Conservation (phyloP, 2,329 filamentous ascomycete species). For the Claviceps maximensis region DNA sequence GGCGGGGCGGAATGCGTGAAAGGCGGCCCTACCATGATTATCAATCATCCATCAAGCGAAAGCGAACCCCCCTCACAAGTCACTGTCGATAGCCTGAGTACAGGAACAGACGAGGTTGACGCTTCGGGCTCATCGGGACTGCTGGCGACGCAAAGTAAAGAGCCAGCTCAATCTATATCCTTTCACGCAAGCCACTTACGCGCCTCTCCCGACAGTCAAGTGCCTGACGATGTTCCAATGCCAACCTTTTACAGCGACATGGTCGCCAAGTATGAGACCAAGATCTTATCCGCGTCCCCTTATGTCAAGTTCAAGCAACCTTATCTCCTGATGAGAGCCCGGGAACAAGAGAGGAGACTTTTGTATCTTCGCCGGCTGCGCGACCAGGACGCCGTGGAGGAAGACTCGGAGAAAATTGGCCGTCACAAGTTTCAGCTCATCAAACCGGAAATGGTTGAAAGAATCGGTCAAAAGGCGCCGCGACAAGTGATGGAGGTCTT, state of each 20-base stretch:
- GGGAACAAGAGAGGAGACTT: slow-evolving; percentile 78
- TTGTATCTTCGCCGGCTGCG: slow-evolving; percentile 70
- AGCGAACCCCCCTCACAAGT: slow-evolving; percentile 23
- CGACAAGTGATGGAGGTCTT: slow-evolving; percentile 85
- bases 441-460: slow-evolving; percentile 88
- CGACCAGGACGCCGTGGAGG: slow-evolving; percentile 56
- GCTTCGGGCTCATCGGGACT: slow-evolving; percentile 10
- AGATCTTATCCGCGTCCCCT: slow-evolving; percentile 85
- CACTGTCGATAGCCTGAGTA: slow-evolving; percentile 17
- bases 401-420: slow-evolving; percentile 48
- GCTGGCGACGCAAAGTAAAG: slow-evolving; percentile 11
- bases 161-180: slow-evolving; percentile 18
- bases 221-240: slow-evolving; percentile 68
- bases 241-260: slow-evolving; percentile 92
- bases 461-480: slow-evolving; percentile 65
- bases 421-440: slow-evolving; percentile 77
- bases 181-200: slow-evolving; percentile 32
- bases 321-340: slow-evolving; percentile 80
- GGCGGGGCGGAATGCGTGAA: slow-evolving; percentile 18
- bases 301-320: slow-evolving; percentile 94
- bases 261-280: slow-evolving; percentile 85
- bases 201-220: slow-evolving; percentile 37
- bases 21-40: slow-evolving; percentile 18
- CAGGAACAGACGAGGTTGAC: slow-evolving; percentile 17
- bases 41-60: slow-evolving; percentile 24